Evolutionary conservation across 169 alveolate species (phyloP).

Genomic region (Cryptosporidium meleagridis): DNA sequence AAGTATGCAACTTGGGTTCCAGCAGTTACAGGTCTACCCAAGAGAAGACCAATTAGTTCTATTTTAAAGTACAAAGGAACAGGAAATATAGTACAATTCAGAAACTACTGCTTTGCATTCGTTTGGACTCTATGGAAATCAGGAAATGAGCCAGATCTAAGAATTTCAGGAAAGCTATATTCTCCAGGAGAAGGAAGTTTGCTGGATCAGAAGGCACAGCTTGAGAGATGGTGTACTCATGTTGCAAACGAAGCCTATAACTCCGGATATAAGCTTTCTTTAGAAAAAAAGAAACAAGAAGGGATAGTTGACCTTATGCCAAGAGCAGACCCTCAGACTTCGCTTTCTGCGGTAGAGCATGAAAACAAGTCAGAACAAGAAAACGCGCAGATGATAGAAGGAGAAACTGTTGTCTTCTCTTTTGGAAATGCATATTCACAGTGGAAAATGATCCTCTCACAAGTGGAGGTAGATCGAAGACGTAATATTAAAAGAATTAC

Average conservation of each 20-base stretch:
- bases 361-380: not conserved
- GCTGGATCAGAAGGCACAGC: slow-evolving; percentile 27
- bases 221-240: slow-evolving; percentile 67
- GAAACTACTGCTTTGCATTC: slow-evolving; percentile 66
- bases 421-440: slow-evolving; percentile 60
- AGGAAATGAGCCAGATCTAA: slow-evolving; percentile 40
- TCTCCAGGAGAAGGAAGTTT: slow-evolving; percentile 1
- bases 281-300: slow-evolving; percentile 15
- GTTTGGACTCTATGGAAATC: slow-evolving; percentile 62
- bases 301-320: slow-evolving; percentile 42
- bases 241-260: slow-evolving; percentile 68
- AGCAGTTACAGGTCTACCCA: slow-evolving; percentile 63
- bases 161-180: slow-evolving; percentile 49
- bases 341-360: slow-evolving; percentile 36
- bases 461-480: slow-evolving; percentile 48
- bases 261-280: slow-evolving; percentile 16
- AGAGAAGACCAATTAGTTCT: slow-evolving; percentile 26
- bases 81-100: slow-evolving; percentile 31
- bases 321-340: slow-evolving; percentile 59
- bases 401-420: slow-evolving; percentile 8
- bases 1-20: slow-evolving; percentile 34
- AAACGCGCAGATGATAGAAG: not conserved
- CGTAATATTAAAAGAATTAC: slow-evolving; percentile 29
- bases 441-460: slow-evolving; percentile 53
- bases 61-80: slow-evolving; percentile 35